phyloP scores from a whole-genome alignment of 768 basidiomycete genomes.

The Boletales sp. region DNA sequence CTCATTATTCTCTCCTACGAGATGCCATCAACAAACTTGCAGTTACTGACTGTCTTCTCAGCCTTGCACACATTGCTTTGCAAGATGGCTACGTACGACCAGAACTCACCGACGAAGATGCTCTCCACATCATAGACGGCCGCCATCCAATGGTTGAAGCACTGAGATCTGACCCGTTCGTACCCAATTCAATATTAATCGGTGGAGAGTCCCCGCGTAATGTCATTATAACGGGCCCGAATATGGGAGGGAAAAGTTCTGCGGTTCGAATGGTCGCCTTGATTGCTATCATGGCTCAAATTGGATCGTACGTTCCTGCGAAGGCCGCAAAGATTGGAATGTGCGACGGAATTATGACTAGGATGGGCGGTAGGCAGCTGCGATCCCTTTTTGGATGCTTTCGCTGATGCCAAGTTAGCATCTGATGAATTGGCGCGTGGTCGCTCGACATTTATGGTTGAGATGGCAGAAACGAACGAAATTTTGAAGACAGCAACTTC shows the following conservation, averaged over 20 bases:
- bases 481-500: conserved; percentile 74
- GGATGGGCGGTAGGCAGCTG: conserved; percentile 73
- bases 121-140: conserved; percentile 74
- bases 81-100: conserved; percentile 78
- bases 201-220: conserved; percentile 49
- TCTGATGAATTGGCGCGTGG: conserved; percentile 85
- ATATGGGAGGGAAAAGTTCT: conserved; percentile 88
- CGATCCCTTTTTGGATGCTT: background rate
- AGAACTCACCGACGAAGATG: conserved; percentile 60
- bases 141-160: conserved; percentile 93
- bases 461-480: conserved; percentile 91
- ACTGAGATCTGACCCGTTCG: conserved; percentile 73
- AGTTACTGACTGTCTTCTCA: conserved; percentile 80
- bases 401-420: conserved; percentile 40
- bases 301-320: conserved; percentile 93
- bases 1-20: conserved; percentile 69
- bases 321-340: conserved; percentile 67
- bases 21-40: conserved; percentile 79
- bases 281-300: conserved; percentile 73
- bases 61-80: conserved; percentile 76
- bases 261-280: conserved; percentile 76
- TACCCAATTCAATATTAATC: conserved; percentile 76
- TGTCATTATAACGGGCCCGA: conserved; percentile 81
- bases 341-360: conserved; percentile 79
- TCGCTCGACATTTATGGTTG: conserved; percentile 95